These are phyloP conservation scores for Chytriomyces sp. DNA, from an alignment of 192 early-diverging fungal species.

Conservation along the genomic window DNA sequence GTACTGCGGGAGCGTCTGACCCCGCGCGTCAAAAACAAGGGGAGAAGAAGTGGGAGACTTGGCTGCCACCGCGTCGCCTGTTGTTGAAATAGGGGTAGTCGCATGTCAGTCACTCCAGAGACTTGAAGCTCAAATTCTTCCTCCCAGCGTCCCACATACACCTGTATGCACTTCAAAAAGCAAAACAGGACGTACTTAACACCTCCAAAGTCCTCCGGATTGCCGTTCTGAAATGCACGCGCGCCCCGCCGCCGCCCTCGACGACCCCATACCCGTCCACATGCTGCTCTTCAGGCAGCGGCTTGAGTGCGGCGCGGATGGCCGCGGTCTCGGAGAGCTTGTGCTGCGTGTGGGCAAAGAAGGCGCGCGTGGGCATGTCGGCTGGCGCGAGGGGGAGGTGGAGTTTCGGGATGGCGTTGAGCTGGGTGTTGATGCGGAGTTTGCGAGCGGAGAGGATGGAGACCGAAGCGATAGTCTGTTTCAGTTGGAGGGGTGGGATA, in stretches of 20 bases:
- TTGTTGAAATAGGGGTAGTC: not conserved
- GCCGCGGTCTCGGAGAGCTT: constrained; percentile 3
- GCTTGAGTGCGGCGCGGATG: not conserved
- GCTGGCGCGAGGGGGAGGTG: not conserved
- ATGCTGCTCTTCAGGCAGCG: constrained; percentile 6
- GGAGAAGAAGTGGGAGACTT: not conserved
- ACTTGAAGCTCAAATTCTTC: too few relatives aligned
- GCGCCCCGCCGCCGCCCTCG: not conserved
- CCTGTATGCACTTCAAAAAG: not conserved
- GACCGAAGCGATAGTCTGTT: constrained; percentile 15
- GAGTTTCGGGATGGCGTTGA: not conserved
- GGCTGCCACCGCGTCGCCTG: not conserved
- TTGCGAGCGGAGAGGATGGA: constrained; percentile 11
- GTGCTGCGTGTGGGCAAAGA: not conserved
- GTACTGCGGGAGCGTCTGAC: not conserved
- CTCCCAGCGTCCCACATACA: too few relatives aligned
- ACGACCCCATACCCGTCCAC: constrained; percentile 18
- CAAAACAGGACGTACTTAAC: not conserved
- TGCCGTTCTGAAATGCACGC: constrained; percentile 22
- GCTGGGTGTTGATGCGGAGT: not conserved
- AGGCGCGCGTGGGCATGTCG: not conserved
- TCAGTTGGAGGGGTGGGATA: not conserved
- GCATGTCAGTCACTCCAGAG: too few relatives aligned
- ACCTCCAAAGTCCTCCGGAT: not conserved
- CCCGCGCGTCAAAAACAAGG: not conserved